Evolutionary conservation across 805 yeast species (phyloP).

Genomic region (Kurtzmaniella cleridarum): DNA sequence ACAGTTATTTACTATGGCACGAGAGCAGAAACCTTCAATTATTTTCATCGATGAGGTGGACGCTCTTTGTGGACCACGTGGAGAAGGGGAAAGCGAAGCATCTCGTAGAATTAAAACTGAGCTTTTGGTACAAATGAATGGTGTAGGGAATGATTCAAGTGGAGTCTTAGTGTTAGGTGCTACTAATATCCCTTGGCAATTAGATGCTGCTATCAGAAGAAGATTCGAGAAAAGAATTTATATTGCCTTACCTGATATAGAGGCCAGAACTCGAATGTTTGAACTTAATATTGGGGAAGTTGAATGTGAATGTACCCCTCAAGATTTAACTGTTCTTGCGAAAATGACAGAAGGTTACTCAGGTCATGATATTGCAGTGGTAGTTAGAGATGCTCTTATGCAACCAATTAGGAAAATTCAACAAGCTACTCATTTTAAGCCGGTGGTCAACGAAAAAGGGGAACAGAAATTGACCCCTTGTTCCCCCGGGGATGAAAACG

Average conservation of each 20-base stretch:
- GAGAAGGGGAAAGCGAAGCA: slow-evolving; percentile 97
- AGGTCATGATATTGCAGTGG: slow-evolving; percentile 95
- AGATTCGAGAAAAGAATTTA: slow-evolving; percentile 94
- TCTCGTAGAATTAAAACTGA: slow-evolving; percentile 95
- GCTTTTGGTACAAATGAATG: slow-evolving; percentile 95
- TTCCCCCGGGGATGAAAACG: slow-evolving; percentile 91
- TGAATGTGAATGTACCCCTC: slow-evolving; percentile 69
- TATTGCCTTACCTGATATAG: slow-evolving; percentile 90
- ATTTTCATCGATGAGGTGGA: slow-evolving; percentile 98
- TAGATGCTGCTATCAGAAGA: slow-evolving; percentile 95
- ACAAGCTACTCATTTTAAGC: slow-evolving; percentile 90
- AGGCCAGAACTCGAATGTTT: slow-evolving; percentile 90
- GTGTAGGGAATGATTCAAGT: slow-evolving; percentile 90
- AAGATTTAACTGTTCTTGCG: slow-evolving; percentile 74
- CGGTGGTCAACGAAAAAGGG: slow-evolving; percentile 40
- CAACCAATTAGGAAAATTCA: slow-evolving; percentile 95
- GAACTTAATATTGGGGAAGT: slow-evolving; percentile 88
- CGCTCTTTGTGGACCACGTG: slow-evolving; percentile 96
- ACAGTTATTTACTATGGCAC: slow-evolving; percentile 90
- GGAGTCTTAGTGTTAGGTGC: slow-evolving; percentile 97
- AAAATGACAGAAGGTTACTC: slow-evolving; percentile 96
- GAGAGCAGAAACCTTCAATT: slow-evolving; percentile 93
- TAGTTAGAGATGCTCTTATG: slow-evolving; percentile 96
- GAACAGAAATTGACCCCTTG: slow-evolving; percentile 72
- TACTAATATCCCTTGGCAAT: slow-evolving; percentile 97